Evolutionary conservation across 1,284 basidiomycete genomes (phyloP).

Genomic region (Pyrrhoderma noxium): DNA sequence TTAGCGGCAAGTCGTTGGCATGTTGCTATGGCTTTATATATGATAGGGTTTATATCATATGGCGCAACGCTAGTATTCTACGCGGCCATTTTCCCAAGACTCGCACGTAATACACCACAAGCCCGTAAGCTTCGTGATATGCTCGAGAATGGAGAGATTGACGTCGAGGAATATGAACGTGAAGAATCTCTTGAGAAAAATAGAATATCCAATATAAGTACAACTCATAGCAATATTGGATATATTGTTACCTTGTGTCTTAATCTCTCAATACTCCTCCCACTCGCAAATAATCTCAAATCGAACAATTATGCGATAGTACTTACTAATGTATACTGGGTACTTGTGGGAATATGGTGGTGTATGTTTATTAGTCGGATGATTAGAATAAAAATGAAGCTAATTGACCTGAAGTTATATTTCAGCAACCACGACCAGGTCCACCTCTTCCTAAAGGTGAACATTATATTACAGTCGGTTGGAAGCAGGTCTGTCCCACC

Average conservation of each 20-base stretch:
- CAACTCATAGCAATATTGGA: slow-evolving; percentile 70
- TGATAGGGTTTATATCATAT: slow-evolving; percentile 73
- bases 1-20: slow-evolving; percentile 64
- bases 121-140: slow-evolving; percentile 52
- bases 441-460: slow-evolving; percentile 67
- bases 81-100: slow-evolving; percentile 73
- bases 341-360: slow-evolving; percentile 71
- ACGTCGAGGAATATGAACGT: slow-evolving; percentile 56
- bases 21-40: slow-evolving; percentile 71
- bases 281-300: slow-evolving; percentile 52
- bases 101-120: slow-evolving; percentile 73
- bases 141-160: slow-evolving; percentile 52
- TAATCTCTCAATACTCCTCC: slow-evolving; percentile 69
- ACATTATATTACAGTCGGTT: slow-evolving; percentile 67
- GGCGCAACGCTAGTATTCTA: slow-evolving; percentile 78
- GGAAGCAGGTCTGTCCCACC: slow-evolving; percentile 54
- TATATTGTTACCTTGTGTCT: slow-evolving; percentile 61
- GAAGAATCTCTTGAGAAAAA: slow-evolving; percentile 82
- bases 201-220: slow-evolving; percentile 78
- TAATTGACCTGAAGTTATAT: slow-evolving; percentile 32
- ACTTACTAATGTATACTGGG: slow-evolving; percentile 69
- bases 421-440: slow-evolving; percentile 68
- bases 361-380: slow-evolving; percentile 41
- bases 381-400: neutral
- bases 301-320: slow-evolving; percentile 68